Conservation (phyloP, 2,329 filamentous ascomycete genomes). For the Chaetomium globosum region DNA sequence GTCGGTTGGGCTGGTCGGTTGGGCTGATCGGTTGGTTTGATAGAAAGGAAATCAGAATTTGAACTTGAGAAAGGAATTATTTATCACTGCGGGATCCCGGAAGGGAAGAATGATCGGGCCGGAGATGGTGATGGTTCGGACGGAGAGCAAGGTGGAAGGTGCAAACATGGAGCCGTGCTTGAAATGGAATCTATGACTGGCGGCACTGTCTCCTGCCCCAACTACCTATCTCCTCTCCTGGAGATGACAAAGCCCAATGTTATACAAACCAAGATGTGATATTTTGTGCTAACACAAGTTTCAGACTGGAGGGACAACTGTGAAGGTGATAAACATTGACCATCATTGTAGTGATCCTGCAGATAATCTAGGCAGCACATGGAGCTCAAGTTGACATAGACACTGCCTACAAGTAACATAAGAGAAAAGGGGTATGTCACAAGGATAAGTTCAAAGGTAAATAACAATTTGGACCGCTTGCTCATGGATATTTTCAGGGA, state of each 20-base stretch:
- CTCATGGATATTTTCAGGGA: background rate
- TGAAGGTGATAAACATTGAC: background rate
- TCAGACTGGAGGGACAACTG: background rate
- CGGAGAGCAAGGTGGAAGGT: background rate
- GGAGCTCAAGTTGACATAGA: no score
- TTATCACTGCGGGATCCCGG: background rate
- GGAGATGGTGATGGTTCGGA: slow-evolving; percentile 4
- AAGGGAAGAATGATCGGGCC: slow-evolving; percentile 1
- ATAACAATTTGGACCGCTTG: background rate
- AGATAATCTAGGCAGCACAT: background rate
- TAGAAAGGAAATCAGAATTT: background rate
- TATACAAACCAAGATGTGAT: background rate
- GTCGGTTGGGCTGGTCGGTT: background rate
- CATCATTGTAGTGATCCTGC: background rate
- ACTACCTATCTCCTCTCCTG: background rate
- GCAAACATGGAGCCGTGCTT: background rate
- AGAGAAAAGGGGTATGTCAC: no score
- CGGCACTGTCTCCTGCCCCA: background rate
- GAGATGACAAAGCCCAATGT: background rate
- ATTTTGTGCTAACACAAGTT: background rate
- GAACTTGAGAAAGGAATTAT: background rate
- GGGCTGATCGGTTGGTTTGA: background rate
- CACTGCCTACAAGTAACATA: no score
- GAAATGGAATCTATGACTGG: background rate
- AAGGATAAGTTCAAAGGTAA: background rate